These are phyloP conservation scores for Rubia yunnanensis DNA, from an alignment of 257 asterid genomes.

Conservation along the genomic window DNA sequence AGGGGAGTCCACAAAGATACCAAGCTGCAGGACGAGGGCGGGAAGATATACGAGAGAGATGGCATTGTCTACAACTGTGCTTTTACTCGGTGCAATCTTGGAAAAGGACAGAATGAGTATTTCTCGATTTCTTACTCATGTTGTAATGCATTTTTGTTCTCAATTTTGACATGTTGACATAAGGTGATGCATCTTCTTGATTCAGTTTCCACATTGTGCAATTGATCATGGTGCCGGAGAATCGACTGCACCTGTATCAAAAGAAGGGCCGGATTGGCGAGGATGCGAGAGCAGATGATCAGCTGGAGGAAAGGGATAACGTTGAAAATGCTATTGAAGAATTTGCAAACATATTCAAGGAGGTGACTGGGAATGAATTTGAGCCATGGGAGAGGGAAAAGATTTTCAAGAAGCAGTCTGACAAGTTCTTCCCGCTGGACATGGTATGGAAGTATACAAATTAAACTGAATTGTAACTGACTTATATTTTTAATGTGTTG, in stretches of 20 bases:
- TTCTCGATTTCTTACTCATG: background rate
- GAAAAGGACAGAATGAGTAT: conserved; percentile 53
- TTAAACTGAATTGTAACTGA: no score
- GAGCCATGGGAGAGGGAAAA: conserved; percentile 74
- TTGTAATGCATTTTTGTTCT: background rate
- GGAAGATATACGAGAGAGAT: conserved; percentile 56
- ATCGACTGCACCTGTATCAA: conserved; percentile 51
- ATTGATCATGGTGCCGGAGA: conserved; percentile 51
- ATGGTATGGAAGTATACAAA: conserved; percentile 25
- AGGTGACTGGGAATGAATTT: conserved; percentile 52
- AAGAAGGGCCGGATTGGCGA: conserved; percentile 60
- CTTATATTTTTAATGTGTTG: background rate
- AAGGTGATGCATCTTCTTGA: background rate
- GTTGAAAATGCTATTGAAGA: conserved; percentile 40
- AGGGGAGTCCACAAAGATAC: conserved; percentile 83
- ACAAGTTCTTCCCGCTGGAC: conserved; percentile 57
- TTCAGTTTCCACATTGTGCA: conserved; percentile 54
- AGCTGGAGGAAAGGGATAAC: conserved; percentile 46
- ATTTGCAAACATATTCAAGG: conserved; percentile 48
- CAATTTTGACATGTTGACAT: background rate
- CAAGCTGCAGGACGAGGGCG: conserved; percentile 59
- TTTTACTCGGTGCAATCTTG: conserved; percentile 36
- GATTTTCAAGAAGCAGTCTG: conserved; percentile 43
- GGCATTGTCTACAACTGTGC: conserved; percentile 78
- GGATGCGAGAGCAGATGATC: conserved; percentile 34